Conservation (phyloP, 805 yeast species). For the Ogataea parapolymorpha region DNA sequence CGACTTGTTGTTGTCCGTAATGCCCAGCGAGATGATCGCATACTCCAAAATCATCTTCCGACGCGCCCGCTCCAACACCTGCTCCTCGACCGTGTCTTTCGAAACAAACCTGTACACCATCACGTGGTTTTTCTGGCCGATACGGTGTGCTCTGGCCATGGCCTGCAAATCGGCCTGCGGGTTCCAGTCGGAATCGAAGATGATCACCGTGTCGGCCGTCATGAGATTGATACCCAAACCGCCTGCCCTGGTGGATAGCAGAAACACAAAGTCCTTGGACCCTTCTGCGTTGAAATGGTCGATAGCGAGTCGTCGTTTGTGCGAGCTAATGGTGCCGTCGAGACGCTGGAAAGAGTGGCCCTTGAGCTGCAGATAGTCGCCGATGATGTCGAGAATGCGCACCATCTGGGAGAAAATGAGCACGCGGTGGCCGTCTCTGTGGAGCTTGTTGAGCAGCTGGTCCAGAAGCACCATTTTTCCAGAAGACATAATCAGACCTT, state of each 20-base stretch:
- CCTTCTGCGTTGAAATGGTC: conserved; percentile 96
- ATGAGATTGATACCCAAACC: conserved; percentile 96
- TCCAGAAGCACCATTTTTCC: conserved; percentile 98
- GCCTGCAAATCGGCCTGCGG: conserved; percentile 99
- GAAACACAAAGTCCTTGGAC: conserved; percentile 85
- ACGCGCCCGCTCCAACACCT: conserved; percentile 93
- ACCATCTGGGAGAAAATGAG: conserved; percentile 97
- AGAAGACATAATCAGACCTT: conserved; percentile 94
- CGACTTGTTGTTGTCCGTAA: conserved; percentile 65
- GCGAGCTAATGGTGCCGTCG: conserved; percentile 95
- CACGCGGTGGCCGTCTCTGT: conserved; percentile 94
- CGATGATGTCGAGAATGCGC: conserved; percentile 88
- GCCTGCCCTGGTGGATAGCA: conserved; percentile 96
- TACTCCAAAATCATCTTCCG: conserved; percentile 97
- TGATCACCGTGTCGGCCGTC: conserved; percentile 99
- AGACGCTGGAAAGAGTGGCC: conserved; percentile 88
- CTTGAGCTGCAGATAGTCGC: conserved; percentile 85
- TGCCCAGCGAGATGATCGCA: conserved; percentile 94
- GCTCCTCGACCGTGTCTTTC: conserved; percentile 97
- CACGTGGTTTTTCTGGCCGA: conserved; percentile 98
- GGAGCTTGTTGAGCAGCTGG: conserved; percentile 76
- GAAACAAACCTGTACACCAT: conserved; percentile 97
- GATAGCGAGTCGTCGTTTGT: conserved; percentile 89
- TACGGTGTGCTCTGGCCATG: conserved; percentile 99
- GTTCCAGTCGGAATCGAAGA: conserved; percentile 98